phyloP scores from a whole-genome alignment of 2,329 filamentous ascomycete genomes.

The Paecilomyces sp. region DNA sequence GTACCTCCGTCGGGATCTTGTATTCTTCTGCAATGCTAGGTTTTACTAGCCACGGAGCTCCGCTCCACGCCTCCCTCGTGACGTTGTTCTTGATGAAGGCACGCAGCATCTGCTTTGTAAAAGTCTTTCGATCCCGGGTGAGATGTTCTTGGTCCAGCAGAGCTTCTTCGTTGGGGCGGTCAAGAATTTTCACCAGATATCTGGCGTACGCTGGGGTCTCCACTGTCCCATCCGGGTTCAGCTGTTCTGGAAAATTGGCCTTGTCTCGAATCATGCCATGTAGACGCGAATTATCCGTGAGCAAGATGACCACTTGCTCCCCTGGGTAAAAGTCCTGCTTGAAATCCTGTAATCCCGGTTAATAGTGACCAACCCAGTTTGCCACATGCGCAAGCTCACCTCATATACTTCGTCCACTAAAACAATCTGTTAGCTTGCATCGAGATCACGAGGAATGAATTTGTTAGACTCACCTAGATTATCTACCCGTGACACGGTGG shows the following conservation, averaged over 20 bases:
- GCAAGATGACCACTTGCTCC: conserved; percentile 69
- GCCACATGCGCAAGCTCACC: conserved; percentile 22
- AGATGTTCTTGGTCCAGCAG: conserved; percentile 77
- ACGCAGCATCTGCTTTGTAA: conserved; percentile 88
- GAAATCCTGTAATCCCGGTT: conserved; percentile 52
- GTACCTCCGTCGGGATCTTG: conserved; percentile 80
- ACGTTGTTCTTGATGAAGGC: conserved; percentile 94
- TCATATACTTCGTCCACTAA: conserved; percentile 45
- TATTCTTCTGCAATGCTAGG: conserved; percentile 74
- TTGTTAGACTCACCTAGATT: conserved; percentile 51
- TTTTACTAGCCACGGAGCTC: conserved; percentile 95
- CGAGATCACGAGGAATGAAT: too few species aligned
- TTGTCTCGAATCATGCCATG: conserved; percentile 79
- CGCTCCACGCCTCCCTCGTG: conserved; percentile 85
- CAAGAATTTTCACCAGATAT: conserved; percentile 72
- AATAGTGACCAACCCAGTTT: conserved; percentile 6
- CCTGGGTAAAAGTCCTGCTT: conserved; percentile 87
- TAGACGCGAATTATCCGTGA: conserved; percentile 61
- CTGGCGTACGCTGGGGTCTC: conserved; percentile 63
- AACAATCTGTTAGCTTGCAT: conserved; percentile 11
- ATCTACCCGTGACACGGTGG: conserved; percentile 81
- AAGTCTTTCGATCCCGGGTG: conserved; percentile 78
- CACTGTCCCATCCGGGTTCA: conserved; percentile 59
- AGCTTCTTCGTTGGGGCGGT: conserved; percentile 62
- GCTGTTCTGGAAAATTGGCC: conserved; percentile 59